Conservation (phyloP, 768 basidiomycete genomes). For the Boletus sp. region DNA sequence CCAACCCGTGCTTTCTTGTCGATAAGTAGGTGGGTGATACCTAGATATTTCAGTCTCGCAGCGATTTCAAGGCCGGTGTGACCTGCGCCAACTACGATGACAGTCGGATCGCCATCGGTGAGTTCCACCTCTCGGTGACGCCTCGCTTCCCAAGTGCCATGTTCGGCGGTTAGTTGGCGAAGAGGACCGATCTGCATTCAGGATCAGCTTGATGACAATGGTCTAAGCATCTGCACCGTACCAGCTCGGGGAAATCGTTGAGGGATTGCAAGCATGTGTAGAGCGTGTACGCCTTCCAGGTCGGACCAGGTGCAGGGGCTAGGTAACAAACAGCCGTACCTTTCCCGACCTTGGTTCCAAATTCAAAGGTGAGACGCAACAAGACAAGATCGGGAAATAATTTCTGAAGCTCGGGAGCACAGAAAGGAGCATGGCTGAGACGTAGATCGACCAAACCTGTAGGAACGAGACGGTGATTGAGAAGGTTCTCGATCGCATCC, state of each 20-base stretch:
- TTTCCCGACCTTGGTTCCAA: conserved; percentile 46
- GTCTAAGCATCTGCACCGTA: not conserved
- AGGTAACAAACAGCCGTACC: conserved; percentile 54
- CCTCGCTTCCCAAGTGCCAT: conserved; percentile 53
- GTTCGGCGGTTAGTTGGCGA: conserved; percentile 41
- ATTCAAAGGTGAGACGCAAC: conserved; percentile 54
- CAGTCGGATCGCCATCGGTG: conserved; percentile 48
- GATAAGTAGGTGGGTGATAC: conserved; percentile 52
- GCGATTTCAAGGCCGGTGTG: conserved; percentile 66
- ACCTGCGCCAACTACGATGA: conserved; percentile 61
- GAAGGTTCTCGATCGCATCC: conserved; percentile 36
- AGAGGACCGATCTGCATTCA: conserved; percentile 34
- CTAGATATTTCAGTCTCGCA: conserved; percentile 60
- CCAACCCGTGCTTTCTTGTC: conserved; percentile 53
- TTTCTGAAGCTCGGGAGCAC: conserved; percentile 32
- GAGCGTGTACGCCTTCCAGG: conserved; percentile 59
- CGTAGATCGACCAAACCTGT: conserved; percentile 17
- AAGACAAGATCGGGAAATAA: conserved; percentile 55
- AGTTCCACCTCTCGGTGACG: conserved; percentile 45
- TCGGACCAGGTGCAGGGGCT: conserved; percentile 39
- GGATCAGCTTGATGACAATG: not conserved
- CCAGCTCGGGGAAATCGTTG: conserved; percentile 52
- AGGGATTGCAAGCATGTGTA: conserved; percentile 61
- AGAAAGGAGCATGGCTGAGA: conserved; percentile 24
- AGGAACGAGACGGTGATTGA: conserved; percentile 36